These are phyloP conservation scores for Hyparrhenia diplandra DNA, from an alignment of 176 grass and related monocot species.

Conservation along the genomic window DNA sequence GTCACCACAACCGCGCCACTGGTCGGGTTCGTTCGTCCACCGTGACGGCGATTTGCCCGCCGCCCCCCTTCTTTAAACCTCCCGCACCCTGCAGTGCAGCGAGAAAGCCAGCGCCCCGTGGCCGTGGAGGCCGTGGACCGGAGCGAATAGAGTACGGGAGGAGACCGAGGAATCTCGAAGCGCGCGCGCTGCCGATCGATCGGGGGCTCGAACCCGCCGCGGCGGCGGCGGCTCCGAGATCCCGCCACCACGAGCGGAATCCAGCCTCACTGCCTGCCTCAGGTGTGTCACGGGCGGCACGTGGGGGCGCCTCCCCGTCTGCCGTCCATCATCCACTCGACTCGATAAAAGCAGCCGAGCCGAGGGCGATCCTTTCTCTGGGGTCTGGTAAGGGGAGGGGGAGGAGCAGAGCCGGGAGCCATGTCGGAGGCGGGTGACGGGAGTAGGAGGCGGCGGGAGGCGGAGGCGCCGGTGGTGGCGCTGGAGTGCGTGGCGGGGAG, in stretches of 20 bases:
- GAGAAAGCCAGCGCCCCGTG: neutral
- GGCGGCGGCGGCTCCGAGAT: neutral
- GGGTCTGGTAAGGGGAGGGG: neutral
- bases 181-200: neutral
- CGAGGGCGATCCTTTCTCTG: neutral
- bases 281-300: neutral
- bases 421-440: conserved; percentile 37
- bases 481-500: conserved; percentile 93
- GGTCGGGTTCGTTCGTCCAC: conserved; percentile 20
- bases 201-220: neutral
- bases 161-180: neutral
- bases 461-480: conserved; percentile 47
- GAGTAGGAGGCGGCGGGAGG: neutral
- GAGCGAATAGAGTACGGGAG: neutral
- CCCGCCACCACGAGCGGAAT: neutral
- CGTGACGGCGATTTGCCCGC: conserved; percentile 29
- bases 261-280: too few species aligned
- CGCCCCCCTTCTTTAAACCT: conserved; percentile 7
- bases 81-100: neutral
- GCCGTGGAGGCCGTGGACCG: conserved; percentile 8
- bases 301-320: neutral
- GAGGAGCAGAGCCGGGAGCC: neutral
- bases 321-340: neutral
- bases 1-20: too few species aligned
- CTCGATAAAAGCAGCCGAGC: neutral